Evolutionary conservation across 2,329 filamentous ascomycete species (phyloP).

Genomic region (Chalaropsis thielavioides): DNA sequence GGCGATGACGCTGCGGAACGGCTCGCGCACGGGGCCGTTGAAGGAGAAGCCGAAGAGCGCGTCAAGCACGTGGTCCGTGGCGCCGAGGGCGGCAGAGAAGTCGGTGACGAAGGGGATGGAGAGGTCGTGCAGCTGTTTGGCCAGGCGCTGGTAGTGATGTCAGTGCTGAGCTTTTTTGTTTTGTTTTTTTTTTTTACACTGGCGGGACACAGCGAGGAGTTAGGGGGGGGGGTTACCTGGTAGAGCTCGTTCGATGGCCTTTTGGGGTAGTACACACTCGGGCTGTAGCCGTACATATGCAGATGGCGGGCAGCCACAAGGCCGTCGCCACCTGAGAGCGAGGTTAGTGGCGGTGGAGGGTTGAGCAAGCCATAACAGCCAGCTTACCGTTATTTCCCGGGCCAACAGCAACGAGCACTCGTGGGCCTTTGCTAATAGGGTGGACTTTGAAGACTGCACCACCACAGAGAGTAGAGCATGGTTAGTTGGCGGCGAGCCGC

Average conservation of each 20-base stretch:
- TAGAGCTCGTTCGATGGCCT: constrained; percentile 82
- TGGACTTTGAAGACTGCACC: constrained; percentile 66
- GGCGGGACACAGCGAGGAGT: background rate
- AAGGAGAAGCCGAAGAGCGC: constrained; percentile 96
- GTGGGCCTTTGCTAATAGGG: constrained; percentile 53
- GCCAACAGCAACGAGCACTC: constrained; percentile 79
- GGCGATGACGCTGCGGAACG: constrained; percentile 69
- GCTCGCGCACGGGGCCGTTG: constrained; percentile 78
- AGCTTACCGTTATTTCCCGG: constrained; percentile 55
- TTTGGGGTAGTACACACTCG: constrained; percentile 86
- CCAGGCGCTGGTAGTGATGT: constrained; percentile 45
- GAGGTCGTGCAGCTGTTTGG: constrained; percentile 72
- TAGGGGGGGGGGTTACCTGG: constrained; percentile 37
- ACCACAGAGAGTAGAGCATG: background rate
- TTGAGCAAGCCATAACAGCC: background rate
- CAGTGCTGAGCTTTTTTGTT: too few species aligned
- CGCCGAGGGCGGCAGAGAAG: constrained; percentile 50
- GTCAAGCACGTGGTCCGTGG: constrained; percentile 72
- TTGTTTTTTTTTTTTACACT: too few species aligned
- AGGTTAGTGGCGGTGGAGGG: constrained; percentile 15
- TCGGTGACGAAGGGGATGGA: constrained; percentile 72
- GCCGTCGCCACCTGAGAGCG: constrained; percentile 63
- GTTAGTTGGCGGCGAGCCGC: background rate
- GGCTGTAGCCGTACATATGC: constrained; percentile 78
- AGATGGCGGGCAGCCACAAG: constrained; percentile 88